Percentiles rank a stretch among this genome's conserved stretches.
These are phyloP conservation scores for Pseudodiploospora longispora DNA, from an alignment of 2,329 filamentous ascomycete species.

Conservation along the genomic window DNA sequence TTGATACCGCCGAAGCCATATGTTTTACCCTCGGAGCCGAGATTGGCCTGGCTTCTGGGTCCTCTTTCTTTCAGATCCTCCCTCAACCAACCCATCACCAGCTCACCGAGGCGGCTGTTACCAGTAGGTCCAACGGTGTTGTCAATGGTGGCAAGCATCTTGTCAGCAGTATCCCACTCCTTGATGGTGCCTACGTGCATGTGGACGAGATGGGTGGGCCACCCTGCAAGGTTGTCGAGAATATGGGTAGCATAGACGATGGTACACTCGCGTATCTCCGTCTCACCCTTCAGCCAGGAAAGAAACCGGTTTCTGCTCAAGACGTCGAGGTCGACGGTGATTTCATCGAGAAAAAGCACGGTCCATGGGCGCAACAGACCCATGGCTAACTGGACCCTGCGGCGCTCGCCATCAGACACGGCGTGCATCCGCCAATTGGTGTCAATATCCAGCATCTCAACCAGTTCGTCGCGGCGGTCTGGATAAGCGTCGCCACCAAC, in stretches of 20 bases:
- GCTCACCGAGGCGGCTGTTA: slow-evolving; percentile 76
- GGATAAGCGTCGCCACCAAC: slow-evolving; percentile 83
- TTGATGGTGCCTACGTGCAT: slow-evolving; percentile 87
- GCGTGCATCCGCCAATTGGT: slow-evolving; percentile 90
- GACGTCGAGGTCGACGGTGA: slow-evolving; percentile 92
- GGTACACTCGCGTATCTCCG: slow-evolving; percentile 71
- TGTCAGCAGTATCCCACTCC: slow-evolving; percentile 70
- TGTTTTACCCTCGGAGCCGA: slow-evolving; percentile 55
- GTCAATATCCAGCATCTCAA: slow-evolving; percentile 86
- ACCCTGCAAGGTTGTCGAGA: slow-evolving; percentile 84
- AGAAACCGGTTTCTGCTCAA: slow-evolving; percentile 80
- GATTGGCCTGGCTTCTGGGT: slow-evolving; percentile 54
- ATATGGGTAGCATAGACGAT: slow-evolving; percentile 98
- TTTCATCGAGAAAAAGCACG: slow-evolving; percentile 86
- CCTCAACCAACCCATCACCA: slow-evolving; percentile 82
- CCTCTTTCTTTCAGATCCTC: slow-evolving; percentile 73
- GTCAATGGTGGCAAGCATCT: slow-evolving; percentile 52
- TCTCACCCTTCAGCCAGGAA: slow-evolving; percentile 78
- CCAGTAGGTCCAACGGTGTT: slow-evolving; percentile 38
- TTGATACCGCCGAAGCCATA: slow-evolving; percentile 45
- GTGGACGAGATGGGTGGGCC: slow-evolving; percentile 93
- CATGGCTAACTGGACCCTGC: slow-evolving; percentile 93
- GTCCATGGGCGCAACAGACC: slow-evolving; percentile 86
- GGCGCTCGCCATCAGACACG: slow-evolving; percentile 84
- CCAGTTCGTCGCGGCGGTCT: slow-evolving; percentile 75